Evolutionary conservation across 2,329 filamentous ascomycete genomes (phyloP), one percentile per base, ranked within the genome.

Genomic region (Sarocladium kiliense): DNA sequence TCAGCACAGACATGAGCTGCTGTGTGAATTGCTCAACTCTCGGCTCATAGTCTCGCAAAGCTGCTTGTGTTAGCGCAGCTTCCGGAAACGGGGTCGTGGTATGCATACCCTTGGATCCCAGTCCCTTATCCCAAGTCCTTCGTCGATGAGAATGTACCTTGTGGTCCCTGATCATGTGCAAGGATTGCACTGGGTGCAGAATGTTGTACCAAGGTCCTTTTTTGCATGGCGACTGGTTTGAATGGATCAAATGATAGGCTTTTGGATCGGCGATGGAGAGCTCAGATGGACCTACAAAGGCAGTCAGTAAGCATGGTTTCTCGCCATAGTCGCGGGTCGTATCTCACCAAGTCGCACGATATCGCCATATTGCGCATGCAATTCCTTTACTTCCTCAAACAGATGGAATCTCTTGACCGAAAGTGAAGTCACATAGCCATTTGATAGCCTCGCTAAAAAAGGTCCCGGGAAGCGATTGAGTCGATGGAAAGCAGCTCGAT

Each of bases 121-220:
- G 49, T 3, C 47, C 56, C 18, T 55, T 37, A 25, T 55, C 68
- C 68, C 69, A 73, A 10, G 62, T 60, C 57, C 66, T 70, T 18
- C 70, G 66, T 7, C 67, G 62, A 3, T 58, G 62, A 0, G 62
- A 56, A 27, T 72, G 70, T 6, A 63, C 58, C 53, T 64, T 64
- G 55, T 70, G 49, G 32, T 45, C 64, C 9, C 69, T 63, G 6
- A 62, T 62, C 50, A 63, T 65, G 39, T 68, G 66, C 1, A 72
- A 55, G 1, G 65, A 65, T n/a, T 60, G 37, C 2, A 62, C 55
- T 3, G 68, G 69, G 12, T 64, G 60, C 1, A 66, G 54, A 0
- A 69, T 59, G 0, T 65, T 64, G 56, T 71, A 72, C 65, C 65
- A 71, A 0, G 66, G 65, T 0, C 68, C 66, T 41, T 70, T 71